Base-by-base conservation (phyloP, 208 protist species). In the Hexamita inflata region DNA sequence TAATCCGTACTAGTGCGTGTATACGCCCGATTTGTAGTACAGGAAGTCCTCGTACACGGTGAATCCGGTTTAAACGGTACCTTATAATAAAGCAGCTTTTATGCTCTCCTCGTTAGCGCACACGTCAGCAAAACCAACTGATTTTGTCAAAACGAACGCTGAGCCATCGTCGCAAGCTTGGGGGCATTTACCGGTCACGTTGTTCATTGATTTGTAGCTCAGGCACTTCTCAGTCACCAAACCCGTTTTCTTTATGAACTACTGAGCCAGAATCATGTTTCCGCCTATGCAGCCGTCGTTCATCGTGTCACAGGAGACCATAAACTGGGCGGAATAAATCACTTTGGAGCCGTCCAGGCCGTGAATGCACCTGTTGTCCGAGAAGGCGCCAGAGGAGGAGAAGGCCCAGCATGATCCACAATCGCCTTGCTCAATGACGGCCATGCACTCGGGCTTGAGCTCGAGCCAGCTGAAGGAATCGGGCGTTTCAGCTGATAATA, bases 1-100 rank as follows among this genome's bases (percentile, higher is more conserved):
- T 15, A 59, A 58, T 32, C 80, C 82, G 15, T 42, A 67, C 0
- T 28, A 77, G 66, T 87, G 84, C 1, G 53, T 0, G 70, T 87
- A 87, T 9, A 87, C 70, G 75, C 84, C 84, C 34, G 57, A 41
- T 30, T 81, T 86, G 75, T 88, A 87, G 35, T 15, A 62, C 0
- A 78, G 26, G 53, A 88, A 88, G 41, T 88, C 85, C 45, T 85
- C 66, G 29, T 87, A 88, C 9, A 61, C 26, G 29, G 4, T 4
- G 58, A 61, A 61, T 7, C 28, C 9, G 4, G 29, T 32, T 61
- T 61, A 26, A 30, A 32, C 58, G 29, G 26, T 7, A 34, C 58
- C 58, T 34, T 34, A 30, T 32, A 7, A 32, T 26, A 61, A 4
- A 61, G 2, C 28, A 61, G 26, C 58, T 26, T 26, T 32, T 9